phyloP scores from a whole-genome alignment of 2,329 filamentous ascomycete species.

The Tetracladium maxilliforme region DNA sequence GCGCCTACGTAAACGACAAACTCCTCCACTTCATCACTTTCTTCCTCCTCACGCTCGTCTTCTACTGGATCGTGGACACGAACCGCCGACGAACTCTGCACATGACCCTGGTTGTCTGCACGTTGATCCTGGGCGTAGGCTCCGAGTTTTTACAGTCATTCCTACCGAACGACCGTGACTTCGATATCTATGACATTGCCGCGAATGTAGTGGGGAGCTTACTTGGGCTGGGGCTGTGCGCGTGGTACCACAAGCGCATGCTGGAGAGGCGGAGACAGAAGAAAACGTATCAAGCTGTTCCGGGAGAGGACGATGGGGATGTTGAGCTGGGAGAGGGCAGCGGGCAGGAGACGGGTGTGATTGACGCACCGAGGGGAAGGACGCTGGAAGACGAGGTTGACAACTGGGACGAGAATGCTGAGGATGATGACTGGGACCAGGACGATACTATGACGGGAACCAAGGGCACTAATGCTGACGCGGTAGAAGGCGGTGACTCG shows the following conservation, averaged over 20 bases:
- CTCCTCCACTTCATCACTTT: slow-evolving; percentile 76
- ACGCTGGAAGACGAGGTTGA: slow-evolving; percentile 72
- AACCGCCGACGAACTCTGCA: slow-evolving; percentile 73
- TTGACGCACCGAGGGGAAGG: slow-evolving; percentile 17
- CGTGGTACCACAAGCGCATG: slow-evolving; percentile 94
- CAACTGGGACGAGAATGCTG: slow-evolving; percentile 82
- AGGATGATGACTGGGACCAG: slow-evolving; percentile 45
- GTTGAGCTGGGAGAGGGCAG: slow-evolving; percentile 59
- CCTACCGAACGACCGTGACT: slow-evolving; percentile 55
- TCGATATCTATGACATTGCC: slow-evolving; percentile 73
- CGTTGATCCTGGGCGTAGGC: slow-evolving; percentile 52
- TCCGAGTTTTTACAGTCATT: slow-evolving; percentile 65
- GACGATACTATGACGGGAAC: slow-evolving; percentile 22
- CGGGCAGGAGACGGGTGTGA: slow-evolving; percentile 51
- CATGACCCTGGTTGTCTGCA: slow-evolving; percentile 69
- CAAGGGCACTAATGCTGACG: too few relatives aligned
- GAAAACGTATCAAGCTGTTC: slow-evolving; percentile 57
- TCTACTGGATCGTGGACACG: slow-evolving; percentile 97
- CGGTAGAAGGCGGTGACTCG: too few relatives aligned
- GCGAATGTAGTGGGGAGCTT: slow-evolving; percentile 76
- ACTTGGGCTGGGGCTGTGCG: slow-evolving; percentile 56
- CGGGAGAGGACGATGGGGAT: slow-evolving; percentile 48
- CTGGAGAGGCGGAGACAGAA: slow-evolving; percentile 68
- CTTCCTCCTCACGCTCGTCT: slow-evolving; percentile 71
- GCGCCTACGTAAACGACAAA: slow-evolving; percentile 67